Evolutionary conservation across 306 rosid genomes (phyloP), one percentile per base, ranked within the genome.

Genomic region (Parietaria judaica): DNA sequence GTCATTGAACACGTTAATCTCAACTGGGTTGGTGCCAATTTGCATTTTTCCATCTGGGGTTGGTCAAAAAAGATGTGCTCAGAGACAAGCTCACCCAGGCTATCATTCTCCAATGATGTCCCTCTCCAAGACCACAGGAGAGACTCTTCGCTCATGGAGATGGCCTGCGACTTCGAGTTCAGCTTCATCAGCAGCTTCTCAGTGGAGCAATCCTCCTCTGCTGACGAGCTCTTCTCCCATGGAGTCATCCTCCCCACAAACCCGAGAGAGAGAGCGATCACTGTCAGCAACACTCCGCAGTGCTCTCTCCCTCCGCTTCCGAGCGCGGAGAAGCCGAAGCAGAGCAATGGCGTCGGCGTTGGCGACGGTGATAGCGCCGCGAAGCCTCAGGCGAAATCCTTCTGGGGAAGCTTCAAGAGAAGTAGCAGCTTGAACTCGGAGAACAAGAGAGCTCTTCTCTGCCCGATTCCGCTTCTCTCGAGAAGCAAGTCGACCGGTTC

Each of bases 171-270:
- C 0, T 92, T 88, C 58, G 95, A 86, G 76, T 92, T 92, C 79
- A 74, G 61, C 77, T 49, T 49, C 53, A 68, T 77, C 50, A 74
- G 62, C 54, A 70, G 60, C 53, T 35, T 11, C 60, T 68, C 56
- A 79, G 60, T 35, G 1, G 70, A 71, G 62, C 78, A 79, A 49
- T 70, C 87, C 63, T 80, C 87, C 54, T 77, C 87, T 1, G 96
- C 99, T 14, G 99, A 88, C 77, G 96, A 92, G 66, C 90, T 92
- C 55, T 92, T 92, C 74, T 84, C 82, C 8, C 81, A 88, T 74
- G 99, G 96, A 0, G 44, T 84, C 9, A 86, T 92, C 68, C 85
- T 82, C 72, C 94, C 99, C 3, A 73, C 66, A 31, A 82, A 79
- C 38, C 76, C 70, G n/a, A 48, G 36, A 23, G 43, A 36, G 41